Base-by-base conservation (phyloP, 768 basidiomycete species). In the Suillus placidus region DNA sequence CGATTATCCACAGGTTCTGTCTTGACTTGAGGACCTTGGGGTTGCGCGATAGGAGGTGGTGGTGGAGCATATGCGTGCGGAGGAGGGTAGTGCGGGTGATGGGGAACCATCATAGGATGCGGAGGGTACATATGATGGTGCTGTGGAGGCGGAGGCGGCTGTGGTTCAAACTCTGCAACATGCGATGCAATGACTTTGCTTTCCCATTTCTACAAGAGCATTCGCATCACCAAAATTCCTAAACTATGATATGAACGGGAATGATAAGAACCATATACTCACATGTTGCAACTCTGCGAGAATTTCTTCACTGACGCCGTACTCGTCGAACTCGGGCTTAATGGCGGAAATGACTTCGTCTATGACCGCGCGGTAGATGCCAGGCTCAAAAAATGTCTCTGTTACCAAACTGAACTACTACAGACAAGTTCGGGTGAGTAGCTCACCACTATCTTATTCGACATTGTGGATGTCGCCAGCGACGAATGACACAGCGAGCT, bases 391-490 rank as follows among this genome's bases (percentile, higher is more conserved):
- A 80, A 74, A 79, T 79, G 73, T 77, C 80, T 78, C 81, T 72
- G 87, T 84, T 81, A 82, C 81, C 79, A 71, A 74, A 68, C 77
- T 79, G 76, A 76, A 82, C 84, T 86, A 86, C 84, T 82, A 84
- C 80, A 77, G 77, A 80, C 78, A 79, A 80, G 80, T 79, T 83
- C 79, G 82, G 78, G 85, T 85, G 88, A 87, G 85, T 82, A 88
- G 90, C 92, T 93, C 87, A 95, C 94, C 89, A 97, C 95, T 84
- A 95, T 94, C 85, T 96, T 96, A 90, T 97, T 97, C 67, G 94
- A 95, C 95, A 96, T 97, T 74, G 75, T 71, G 74, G 71, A 75
- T 67, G 70, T 72, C 73, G 70, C 72, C 71, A 68, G 74, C 70
- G 64, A 68, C 71, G 65, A 66, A 69, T 64, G 62, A 65, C 67